These are phyloP conservation scores for Sugiyamaella chiloensis DNA, from an alignment of 805 yeast species.

Conservation along the genomic window DNA sequence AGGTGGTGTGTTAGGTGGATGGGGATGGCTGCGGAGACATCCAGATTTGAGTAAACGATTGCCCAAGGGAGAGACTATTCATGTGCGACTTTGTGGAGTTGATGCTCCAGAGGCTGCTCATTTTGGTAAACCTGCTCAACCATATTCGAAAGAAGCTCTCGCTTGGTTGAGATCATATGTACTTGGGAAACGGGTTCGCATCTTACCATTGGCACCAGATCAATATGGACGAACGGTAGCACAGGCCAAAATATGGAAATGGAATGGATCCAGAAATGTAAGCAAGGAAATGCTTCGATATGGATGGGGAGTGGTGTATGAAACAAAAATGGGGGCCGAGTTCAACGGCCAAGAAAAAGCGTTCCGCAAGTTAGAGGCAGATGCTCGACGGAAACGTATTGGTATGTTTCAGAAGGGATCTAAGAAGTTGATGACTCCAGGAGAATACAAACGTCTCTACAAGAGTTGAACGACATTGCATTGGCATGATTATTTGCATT, in stretches of 20 bases:
- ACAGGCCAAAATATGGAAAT: slow-evolving; percentile 57
- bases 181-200: slow-evolving; percentile 62
- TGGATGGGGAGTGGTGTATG: slow-evolving; percentile 88
- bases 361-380: slow-evolving; percentile 57
- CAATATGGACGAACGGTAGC: slow-evolving; percentile 90
- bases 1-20: slow-evolving; percentile 82
- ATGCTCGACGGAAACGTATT: slow-evolving; percentile 51
- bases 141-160: slow-evolving; percentile 79
- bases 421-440: slow-evolving; percentile 62
- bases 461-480: slow-evolving; percentile 8
- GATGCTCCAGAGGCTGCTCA: slow-evolving; percentile 97
- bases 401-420: slow-evolving; percentile 67
- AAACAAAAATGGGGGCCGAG: slow-evolving; percentile 75
- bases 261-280: slow-evolving; percentile 72
- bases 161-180: slow-evolving; percentile 68
- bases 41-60: slow-evolving; percentile 54
- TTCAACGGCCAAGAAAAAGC: slow-evolving; percentile 71
- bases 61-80: slow-evolving; percentile 62
- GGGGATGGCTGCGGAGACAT: slow-evolving; percentile 82
- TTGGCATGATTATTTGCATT: background rate
- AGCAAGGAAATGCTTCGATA: slow-evolving; percentile 80
- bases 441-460: slow-evolving; percentile 56
- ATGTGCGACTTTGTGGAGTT: slow-evolving; percentile 82
- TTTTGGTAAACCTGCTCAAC: slow-evolving; percentile 92
- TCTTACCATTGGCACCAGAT: slow-evolving; percentile 78